phyloP scores from a whole-genome alignment of 2,329 filamentous ascomycete species.

The Venturia aucupariae region DNA sequence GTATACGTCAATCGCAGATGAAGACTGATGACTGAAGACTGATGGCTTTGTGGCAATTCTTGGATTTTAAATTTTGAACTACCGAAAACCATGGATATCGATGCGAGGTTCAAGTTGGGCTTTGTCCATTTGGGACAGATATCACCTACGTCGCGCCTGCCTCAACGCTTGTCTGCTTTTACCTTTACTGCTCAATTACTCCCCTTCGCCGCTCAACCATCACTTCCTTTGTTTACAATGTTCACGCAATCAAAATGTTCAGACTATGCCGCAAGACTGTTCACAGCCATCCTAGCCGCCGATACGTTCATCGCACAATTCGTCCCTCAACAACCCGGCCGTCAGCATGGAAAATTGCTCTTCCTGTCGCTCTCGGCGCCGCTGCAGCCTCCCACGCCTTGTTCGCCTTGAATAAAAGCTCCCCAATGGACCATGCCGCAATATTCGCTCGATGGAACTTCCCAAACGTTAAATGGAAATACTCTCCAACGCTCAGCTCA shows the following conservation, averaged over 20 bases:
- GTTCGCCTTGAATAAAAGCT: neutral
- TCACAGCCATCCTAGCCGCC: neutral
- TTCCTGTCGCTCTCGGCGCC: neutral
- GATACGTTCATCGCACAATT: neutral
- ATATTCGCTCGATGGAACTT: neutral
- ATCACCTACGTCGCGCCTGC: neutral
- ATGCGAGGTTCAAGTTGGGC: neutral
- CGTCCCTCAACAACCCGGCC: neutral
- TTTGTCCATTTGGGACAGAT: neutral
- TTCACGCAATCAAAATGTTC: neutral
- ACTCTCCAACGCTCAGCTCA: neutral
- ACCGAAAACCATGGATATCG: neutral
- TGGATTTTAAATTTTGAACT: neutral
- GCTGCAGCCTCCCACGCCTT: neutral
- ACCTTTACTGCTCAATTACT: neutral
- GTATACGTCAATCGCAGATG: neutral
- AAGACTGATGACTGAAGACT: no score
- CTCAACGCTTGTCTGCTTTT: neutral
- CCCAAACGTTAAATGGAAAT: neutral
- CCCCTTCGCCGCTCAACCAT: neutral
- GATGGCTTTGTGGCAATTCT: neutral
- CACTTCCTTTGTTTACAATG: no score
- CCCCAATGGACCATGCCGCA: neutral
- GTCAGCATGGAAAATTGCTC: neutral
- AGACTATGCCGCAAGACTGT: neutral